Percentiles rank a stretch among this genome's conserved stretches.
Evolutionary conservation across 2,329 filamentous ascomycete genomes (phyloP).

Genomic region (Talaromyces sp.): DNA sequence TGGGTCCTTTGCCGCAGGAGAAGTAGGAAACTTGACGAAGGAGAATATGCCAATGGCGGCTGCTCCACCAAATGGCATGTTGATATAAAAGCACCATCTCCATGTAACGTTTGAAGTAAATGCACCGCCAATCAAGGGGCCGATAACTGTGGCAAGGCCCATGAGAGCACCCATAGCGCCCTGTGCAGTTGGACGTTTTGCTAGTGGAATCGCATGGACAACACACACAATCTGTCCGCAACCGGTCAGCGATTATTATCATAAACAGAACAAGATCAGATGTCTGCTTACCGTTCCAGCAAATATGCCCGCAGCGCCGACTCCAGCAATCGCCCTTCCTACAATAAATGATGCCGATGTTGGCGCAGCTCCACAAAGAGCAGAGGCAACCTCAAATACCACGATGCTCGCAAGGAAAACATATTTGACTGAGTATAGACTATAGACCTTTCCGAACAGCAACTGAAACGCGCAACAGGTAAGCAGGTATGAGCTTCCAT

Average conservation of each 20-base stretch:
- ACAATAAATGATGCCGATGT: conserved; percentile 26
- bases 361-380: conserved; percentile 37
- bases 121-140: conserved; percentile 56
- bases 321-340: conserved; percentile 29
- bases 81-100: conserved; percentile 60
- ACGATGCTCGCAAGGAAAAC: conserved; percentile 6
- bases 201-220: conserved; percentile 19
- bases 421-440: conserved; percentile 28
- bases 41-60: too few species aligned
- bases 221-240: conserved; percentile 36
- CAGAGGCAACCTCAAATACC: conserved; percentile 44
- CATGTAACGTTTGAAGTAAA: conserved; percentile 56
- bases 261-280: conserved; percentile 24
- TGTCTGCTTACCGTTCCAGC: conserved; percentile 17
- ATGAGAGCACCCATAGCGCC: conserved; percentile 59
- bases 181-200: conserved; percentile 54
- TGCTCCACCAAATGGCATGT: conserved; percentile 30
- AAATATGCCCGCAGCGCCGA: conserved; percentile 30
- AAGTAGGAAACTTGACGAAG: conserved; percentile 20
- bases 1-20: not conserved
- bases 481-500: conserved; percentile 37
- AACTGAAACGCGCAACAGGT: conserved; percentile 32
- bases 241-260: conserved; percentile 20
- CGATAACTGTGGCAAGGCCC: conserved; percentile 56
- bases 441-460: conserved; percentile 43